Base-by-base conservation (phyloP, 208 protist genomes). In the Eutreptiella sp. region DNA sequence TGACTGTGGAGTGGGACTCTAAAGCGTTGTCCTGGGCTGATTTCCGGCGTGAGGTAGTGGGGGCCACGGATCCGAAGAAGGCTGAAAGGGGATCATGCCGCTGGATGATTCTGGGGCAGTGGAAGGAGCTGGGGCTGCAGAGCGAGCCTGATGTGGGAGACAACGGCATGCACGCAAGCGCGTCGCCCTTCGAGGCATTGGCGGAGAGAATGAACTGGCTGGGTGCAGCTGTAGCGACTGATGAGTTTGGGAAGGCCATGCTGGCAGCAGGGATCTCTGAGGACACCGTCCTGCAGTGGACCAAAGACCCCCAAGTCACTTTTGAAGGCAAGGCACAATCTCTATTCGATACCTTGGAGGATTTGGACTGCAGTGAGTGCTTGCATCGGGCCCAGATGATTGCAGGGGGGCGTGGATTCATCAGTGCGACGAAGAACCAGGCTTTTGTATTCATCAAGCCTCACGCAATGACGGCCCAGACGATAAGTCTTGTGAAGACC, bases 141-240 rank as follows among this genome's bases (percentile, higher is more conserved):
- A 33, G 52, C 19, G 58, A 70, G 54, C 80, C 79, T 16, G 77
- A 72, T 46, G 72, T 75, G 16, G 76, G 73, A n/a, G 35, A 70
- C 33, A 76, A 83, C 54, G 78, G 69, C 53, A 68, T 78, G 26
- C 82, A 79, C 9, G 80, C 70, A 26, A 83, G 70, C 9, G 81
- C 83, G 26, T 73, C 77, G 2, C 68, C 70, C 3, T 43, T 79
- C 1, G 79, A 88, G 48, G 86, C 71, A 3, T 53, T 80, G n/a
- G 38, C 75, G n/a, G 53, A 88, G 66, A 75, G 84, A 0, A 45
- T 75, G 50, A 55, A 77, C 38, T 93, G 87, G 87, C 66, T 79
- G 46, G 39, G 73, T 39, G 42, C 55, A 1, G 38, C 67, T 2
- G 36, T 85, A 16, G 55, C 54, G n/a, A 63, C 76, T n/a, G 80